A percentile compares a stretch with the other conserved stretches of the same genome.
Conservation (phyloP, 163 green algal species). For the Scenedesmus sp. region DNA sequence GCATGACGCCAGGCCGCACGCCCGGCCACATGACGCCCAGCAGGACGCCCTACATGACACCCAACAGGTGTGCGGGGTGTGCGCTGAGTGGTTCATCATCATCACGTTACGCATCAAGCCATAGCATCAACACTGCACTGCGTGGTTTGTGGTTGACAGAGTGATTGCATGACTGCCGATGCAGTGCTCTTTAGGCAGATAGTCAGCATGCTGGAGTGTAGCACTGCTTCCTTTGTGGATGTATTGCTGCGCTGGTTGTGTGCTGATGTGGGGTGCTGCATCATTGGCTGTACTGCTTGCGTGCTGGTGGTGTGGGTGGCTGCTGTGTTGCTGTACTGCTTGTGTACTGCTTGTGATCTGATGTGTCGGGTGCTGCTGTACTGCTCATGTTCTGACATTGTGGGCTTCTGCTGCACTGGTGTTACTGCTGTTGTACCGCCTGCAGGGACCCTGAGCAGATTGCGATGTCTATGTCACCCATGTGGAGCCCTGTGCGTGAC, state of each 20-base stretch:
- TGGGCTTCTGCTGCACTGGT: not conserved
- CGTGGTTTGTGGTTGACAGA: not conserved
- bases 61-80: slow-evolving; percentile 43
- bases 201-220: not conserved
- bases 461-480: not conserved
- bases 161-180: not conserved
- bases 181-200: too few relatives aligned
- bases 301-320: slow-evolving; percentile 30
- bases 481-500: slow-evolving; percentile 36
- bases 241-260: slow-evolving; percentile 17
- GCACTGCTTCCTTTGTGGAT: slow-evolving; percentile 5
- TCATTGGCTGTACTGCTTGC: slow-evolving; percentile 14
- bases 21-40: slow-evolving; percentile 75
- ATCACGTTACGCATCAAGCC: not conserved
- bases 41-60: slow-evolving; percentile 74
- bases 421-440: slow-evolving; percentile 9
- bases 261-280: not conserved
- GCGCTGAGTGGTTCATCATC: not conserved
- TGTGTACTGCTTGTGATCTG: not conserved
- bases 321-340: not conserved
- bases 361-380: not conserved
- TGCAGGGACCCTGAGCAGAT: slow-evolving; percentile 58
- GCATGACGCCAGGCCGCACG: slow-evolving; percentile 76
- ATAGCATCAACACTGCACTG: not conserved
- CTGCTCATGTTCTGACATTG: not conserved